Conservation (phyloP, 768 basidiomycete genomes). For the Hypholoma sublateritium region DNA sequence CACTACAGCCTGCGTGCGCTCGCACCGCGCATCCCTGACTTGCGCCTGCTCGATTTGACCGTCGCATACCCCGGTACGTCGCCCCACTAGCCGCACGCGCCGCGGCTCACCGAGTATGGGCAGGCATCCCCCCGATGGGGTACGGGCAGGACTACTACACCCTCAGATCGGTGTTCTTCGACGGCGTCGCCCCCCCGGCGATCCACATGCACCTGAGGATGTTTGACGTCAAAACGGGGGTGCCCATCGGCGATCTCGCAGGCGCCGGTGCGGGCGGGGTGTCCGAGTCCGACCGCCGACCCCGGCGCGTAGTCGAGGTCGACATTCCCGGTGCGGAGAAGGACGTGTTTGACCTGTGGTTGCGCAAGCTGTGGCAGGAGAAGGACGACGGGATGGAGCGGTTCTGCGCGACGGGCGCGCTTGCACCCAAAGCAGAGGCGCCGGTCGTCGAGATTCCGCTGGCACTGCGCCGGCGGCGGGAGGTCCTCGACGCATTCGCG, state of each 20-base stretch:
- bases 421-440: conserved; percentile 29
- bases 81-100: not conserved
- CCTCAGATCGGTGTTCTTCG: conserved; percentile 82
- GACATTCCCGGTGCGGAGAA: conserved; percentile 62
- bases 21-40: conserved; percentile 68
- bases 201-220: conserved; percentile 87
- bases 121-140: conserved; percentile 74
- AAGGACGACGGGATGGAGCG: conserved; percentile 80
- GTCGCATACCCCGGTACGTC: conserved; percentile 82
- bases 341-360: conserved; percentile 77
- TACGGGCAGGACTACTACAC: conserved; percentile 92
- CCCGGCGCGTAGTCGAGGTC: conserved; percentile 35
- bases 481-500: conserved; percentile 67
- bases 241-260: conserved; percentile 67
- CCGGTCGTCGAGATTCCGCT: conserved; percentile 56
- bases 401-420: conserved; percentile 56
- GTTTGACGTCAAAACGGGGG: conserved; percentile 63
- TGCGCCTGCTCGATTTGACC: conserved; percentile 89
- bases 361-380: conserved; percentile 75
- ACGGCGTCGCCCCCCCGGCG: conserved; percentile 76
- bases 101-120: not conserved
- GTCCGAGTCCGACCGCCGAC: conserved; percentile 23
- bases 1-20: conserved; percentile 83
- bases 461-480: conserved; percentile 49
- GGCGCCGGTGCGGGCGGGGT: conserved; percentile 27